Conservation (phyloP, 495 filamentous ascomycete genomes). For the Melanomma pulvis-pyrius region DNA sequence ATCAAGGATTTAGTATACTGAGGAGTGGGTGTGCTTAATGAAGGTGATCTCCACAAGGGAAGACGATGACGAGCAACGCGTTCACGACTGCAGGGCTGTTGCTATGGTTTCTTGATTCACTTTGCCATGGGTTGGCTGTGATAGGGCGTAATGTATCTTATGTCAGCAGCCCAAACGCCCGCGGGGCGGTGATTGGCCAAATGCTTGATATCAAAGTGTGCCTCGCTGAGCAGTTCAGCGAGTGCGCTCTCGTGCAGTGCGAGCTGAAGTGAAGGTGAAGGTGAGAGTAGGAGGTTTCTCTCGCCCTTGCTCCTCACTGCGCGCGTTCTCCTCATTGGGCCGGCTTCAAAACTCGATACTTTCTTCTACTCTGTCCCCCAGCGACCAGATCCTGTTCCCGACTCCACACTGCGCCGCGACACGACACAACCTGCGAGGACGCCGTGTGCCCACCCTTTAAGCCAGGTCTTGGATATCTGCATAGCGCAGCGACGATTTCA, state of each 20-base stretch:
- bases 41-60: neutral
- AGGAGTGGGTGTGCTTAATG: neutral
- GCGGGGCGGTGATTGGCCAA: neutral
- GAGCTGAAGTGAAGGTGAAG: neutral
- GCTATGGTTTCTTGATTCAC: neutral
- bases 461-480: neutral
- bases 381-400: no score
- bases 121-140: neutral
- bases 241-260: neutral
- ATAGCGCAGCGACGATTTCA: neutral
- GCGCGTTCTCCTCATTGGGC: no score
- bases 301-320: no score
- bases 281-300: neutral
- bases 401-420: neutral
- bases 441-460: neutral
- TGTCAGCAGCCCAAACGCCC: neutral
- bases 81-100: neutral
- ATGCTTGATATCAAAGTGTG: neutral
- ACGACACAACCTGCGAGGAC: neutral
- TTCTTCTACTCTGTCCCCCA: neutral
- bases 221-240: neutral
- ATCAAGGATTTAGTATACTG: no score
- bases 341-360: no score
- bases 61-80: neutral
- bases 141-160: neutral